Evolutionary conservation across 2,329 filamentous ascomycete species (phyloP), one percentile per base, ranked within the genome.

Genomic region (Tricladium varicosporioides): DNA sequence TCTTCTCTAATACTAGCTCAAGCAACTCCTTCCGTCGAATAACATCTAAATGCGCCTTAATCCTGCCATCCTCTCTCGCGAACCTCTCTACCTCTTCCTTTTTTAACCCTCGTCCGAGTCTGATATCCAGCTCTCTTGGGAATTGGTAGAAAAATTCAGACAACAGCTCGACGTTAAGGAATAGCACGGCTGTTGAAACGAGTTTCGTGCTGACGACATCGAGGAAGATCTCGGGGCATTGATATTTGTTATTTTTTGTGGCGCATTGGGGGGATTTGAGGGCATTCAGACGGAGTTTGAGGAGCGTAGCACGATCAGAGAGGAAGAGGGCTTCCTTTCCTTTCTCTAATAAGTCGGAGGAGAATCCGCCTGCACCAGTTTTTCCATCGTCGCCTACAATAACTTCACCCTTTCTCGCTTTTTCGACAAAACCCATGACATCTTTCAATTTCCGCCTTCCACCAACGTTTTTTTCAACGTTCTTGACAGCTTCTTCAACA

Each of bases 111-210:
- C 91, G 85, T 47, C 93, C 91, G 10, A 99, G 86, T 33, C 92
- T 85, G 58, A 88, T 78, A 72, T 99, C 94, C 11, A 99, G 82
- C 71, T 97, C 92, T 42, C 94, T 84, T 0, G 94, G 94, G 74
- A 99, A 99, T 70, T 94, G 92, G 75, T 97, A 96, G 76, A 96
- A 97, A 72, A 97, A 99, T 70, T 99, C 96, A 1, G 90, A 93
- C 15, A 99, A 83, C 16, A 99, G 82, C 75, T 99, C 95, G 10
- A 97, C 94, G 69, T 99, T 97, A 31, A 99, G 82, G 79, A 99
- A 99, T 0, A 99, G 84, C 8, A 99, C 94, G 1, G 94, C 93
- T 0, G 94, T 99, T 1, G 91, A 88, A 2, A 93, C 95, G 49
- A 99, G 83, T 74, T 97, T 97, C 65, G 92, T 91, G 1, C 94